Percentiles rank a stretch among this genome's conserved stretches.
These are phyloP conservation scores for Terana coerulea DNA, from an alignment of 768 basidiomycete species.

Conservation along the genomic window DNA sequence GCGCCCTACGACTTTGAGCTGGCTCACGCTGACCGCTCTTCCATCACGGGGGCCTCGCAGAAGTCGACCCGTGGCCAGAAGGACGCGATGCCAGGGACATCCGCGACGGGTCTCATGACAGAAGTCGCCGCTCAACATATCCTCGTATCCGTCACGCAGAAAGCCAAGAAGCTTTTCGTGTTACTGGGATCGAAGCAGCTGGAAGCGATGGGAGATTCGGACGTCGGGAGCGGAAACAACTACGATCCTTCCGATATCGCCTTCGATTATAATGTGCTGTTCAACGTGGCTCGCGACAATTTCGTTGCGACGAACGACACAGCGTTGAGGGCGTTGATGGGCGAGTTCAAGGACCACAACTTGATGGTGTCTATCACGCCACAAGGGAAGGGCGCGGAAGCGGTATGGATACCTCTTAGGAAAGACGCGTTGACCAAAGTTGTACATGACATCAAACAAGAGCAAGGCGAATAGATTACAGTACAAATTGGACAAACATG, in stretches of 20 bases:
- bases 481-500: neutral
- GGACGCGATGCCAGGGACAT: slow-evolving; percentile 27
- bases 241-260: slow-evolving; percentile 39
- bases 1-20: slow-evolving; percentile 78
- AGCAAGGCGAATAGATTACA: slow-evolving; percentile 4
- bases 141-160: slow-evolving; percentile 81
- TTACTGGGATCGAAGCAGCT: slow-evolving; percentile 71
- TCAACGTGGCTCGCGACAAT: slow-evolving; percentile 69
- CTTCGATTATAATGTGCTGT: slow-evolving; percentile 63
- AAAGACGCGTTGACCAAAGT: slow-evolving; percentile 46
- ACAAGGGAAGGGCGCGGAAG: slow-evolving; percentile 45
- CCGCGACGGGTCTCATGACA: slow-evolving; percentile 46
- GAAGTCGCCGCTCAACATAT: slow-evolving; percentile 80
- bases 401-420: slow-evolving; percentile 84
- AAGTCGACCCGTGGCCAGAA: slow-evolving; percentile 24
- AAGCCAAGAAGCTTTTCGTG: slow-evolving; percentile 78
- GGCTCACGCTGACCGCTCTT: slow-evolving; percentile 59
- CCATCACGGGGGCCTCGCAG: slow-evolving; percentile 48
- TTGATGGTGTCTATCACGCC: slow-evolving; percentile 59
- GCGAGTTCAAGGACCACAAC: slow-evolving; percentile 90
- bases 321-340: slow-evolving; percentile 73
- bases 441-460: slow-evolving; percentile 19
- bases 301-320: slow-evolving; percentile 91
- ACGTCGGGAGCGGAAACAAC: slow-evolving; percentile 15
- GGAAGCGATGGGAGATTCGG: slow-evolving; percentile 45